A percentile compares a stretch with the other conserved stretches of the same genome.
phyloP scores from a whole-genome alignment of 2,329 filamentous ascomycete genomes.

The Fusarium sp. region DNA sequence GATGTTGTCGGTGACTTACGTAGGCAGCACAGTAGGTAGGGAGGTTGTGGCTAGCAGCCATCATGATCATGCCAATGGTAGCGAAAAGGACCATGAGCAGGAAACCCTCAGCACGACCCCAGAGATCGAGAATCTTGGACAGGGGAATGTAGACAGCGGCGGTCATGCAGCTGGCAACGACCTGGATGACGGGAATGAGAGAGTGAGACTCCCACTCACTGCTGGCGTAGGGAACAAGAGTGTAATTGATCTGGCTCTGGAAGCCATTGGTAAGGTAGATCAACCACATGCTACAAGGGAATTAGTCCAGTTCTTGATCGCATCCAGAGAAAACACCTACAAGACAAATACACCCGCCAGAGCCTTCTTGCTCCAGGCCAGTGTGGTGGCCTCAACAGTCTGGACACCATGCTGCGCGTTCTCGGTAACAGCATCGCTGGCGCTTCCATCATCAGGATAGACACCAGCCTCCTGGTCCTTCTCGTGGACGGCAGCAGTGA shows the following conservation, averaged over 20 bases:
- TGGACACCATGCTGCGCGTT: constrained; percentile 55
- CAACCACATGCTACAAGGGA: constrained; percentile 56
- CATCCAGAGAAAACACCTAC: constrained; percentile 41
- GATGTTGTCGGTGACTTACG: constrained; percentile 23
- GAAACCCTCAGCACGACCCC: constrained; percentile 72
- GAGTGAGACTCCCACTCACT: constrained; percentile 67
- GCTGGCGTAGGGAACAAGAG: constrained; percentile 61
- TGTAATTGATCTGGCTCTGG: constrained; percentile 58
- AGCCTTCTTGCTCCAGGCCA: constrained; percentile 56
- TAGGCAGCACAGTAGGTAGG: constrained; percentile 65
- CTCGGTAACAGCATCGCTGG: constrained; percentile 30
- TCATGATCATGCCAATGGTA: constrained; percentile 67
- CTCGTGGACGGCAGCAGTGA: constrained; percentile 27
- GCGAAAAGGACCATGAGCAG: constrained; percentile 64
- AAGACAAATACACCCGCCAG: constrained; percentile 52
- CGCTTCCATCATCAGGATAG: constrained; percentile 21
- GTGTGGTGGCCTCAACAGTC: constrained; percentile 56
- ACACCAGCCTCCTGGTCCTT: constrained; percentile 35
- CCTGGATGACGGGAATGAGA: constrained; percentile 64
- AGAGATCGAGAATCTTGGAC: constrained; percentile 72
- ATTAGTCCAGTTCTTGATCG: not conserved
- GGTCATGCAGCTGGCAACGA: constrained; percentile 66
- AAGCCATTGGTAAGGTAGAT: constrained; percentile 66
- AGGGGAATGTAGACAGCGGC: constrained; percentile 73
- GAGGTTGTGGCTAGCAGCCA: constrained; percentile 65